These are phyloP conservation scores for Raphanus sativus DNA, from an alignment of 345 rosid species.

Conservation along the genomic window DNA sequence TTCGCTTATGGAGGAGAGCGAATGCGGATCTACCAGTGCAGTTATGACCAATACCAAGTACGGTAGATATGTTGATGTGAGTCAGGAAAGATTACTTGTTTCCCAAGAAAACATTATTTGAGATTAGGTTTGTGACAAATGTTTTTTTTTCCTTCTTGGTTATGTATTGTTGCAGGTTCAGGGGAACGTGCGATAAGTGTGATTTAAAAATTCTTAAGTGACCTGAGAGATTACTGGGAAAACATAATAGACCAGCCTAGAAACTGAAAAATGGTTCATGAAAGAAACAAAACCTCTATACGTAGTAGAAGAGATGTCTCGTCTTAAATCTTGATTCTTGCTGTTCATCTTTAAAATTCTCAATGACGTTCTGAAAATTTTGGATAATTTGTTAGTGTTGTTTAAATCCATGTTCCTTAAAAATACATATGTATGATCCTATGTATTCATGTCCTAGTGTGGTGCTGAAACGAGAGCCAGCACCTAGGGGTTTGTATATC, in stretches of 20 bases:
- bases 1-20: constrained; percentile 74
- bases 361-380: not conserved
- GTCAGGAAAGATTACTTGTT: constrained; percentile 31
- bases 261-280: constrained; percentile 7
- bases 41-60: constrained; percentile 62
- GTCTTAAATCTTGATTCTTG: not conserved
- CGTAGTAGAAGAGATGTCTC: constrained; percentile 10
- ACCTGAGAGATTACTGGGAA: not conserved
- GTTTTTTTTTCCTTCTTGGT: not conserved
- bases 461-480: not conserved
- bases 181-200: not conserved
- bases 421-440: no score
- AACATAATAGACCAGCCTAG: constrained; percentile 3
- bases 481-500: not conserved
- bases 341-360: not conserved
- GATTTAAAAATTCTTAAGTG: constrained; percentile 3
- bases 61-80: constrained; percentile 64
- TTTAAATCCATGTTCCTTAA: not conserved
- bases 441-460: no score
- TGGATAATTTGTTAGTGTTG: constrained; percentile 2
- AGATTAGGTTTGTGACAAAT: not conserved
- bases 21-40: constrained; percentile 82
- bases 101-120: not conserved
- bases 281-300: not conserved
- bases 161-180: constrained; percentile 27